Percentiles rank a stretch among this genome's conserved stretches.
These are phyloP conservation scores for Aaosphaeria arxii DNA, from an alignment of 2,329 filamentous ascomycete genomes.

Conservation along the genomic window DNA sequence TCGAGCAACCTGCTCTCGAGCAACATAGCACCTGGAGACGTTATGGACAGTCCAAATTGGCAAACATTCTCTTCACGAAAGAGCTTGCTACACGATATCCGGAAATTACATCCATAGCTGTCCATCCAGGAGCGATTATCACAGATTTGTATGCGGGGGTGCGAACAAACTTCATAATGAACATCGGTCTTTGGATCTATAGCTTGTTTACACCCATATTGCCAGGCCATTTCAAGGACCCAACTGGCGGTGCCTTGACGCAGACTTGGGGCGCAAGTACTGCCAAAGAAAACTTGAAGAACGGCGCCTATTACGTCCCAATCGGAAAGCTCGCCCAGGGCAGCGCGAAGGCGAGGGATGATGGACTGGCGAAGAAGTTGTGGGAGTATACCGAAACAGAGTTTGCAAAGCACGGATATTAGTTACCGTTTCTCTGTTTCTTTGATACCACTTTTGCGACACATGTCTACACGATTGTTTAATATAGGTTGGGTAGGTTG, in stretches of 20 bases:
- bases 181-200: constrained; percentile 23
- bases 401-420: constrained; percentile 31
- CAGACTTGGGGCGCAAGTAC: constrained; percentile 43
- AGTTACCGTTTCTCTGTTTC: no score
- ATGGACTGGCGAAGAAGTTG: constrained; percentile 32
- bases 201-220: constrained; percentile 16
- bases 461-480: no score
- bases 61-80: constrained; percentile 47
- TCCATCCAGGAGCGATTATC: constrained; percentile 51
- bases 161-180: constrained; percentile 21
- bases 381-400: constrained; percentile 39
- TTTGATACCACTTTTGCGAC: no score
- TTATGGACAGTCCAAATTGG: constrained; percentile 51
- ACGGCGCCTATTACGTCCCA: constrained; percentile 43
- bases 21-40: constrained; percentile 30
- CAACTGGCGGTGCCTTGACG: constrained; percentile 38
- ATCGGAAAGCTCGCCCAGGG: constrained; percentile 23
- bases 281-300: constrained; percentile 32
- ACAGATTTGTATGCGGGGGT: constrained; percentile 41
- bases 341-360: constrained; percentile 22
- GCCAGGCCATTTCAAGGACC: constrained; percentile 26
- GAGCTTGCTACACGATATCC: constrained; percentile 46
- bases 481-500: no score
- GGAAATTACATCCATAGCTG: constrained; percentile 40
- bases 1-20: constrained; percentile 32